Evolutionary conservation across 2,329 filamentous ascomycete species (phyloP), one percentile per base, ranked within the genome.

Genomic region (Hortaea sp.): DNA sequence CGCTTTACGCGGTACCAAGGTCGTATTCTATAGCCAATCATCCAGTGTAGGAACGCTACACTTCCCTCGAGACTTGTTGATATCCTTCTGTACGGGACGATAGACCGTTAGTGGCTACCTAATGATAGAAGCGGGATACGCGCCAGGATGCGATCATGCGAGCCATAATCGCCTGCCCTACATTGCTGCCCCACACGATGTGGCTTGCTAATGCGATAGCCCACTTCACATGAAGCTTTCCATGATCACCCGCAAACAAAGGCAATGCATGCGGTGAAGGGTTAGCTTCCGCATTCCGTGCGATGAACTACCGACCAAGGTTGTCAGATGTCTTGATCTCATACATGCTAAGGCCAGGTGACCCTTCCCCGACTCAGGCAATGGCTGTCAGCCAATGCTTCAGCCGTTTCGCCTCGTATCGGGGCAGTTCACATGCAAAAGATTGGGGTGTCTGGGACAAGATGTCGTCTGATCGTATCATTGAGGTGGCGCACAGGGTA

Each of bases 151-250:
- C 32, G 32, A 35, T 9, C 9, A 41, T 6, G 7, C 32, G 32
- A 35, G 32, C 9, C 32, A 35, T 35, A 9, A 35, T 35, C 27
- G 29, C 41, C 12, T 40, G 32, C 45, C 45, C 39, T 47, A 47
- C 13, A 35, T 47, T 3, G 11, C 20, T 20, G 20, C 13, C 40
- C 45, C 44, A n/a, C 38, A 41, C 20, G 4, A 20, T 46, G 39
- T 46, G 42, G 42, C 42, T 44, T 7, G 27, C 13, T 29, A 20
- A 20, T 20, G 35, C 39, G 29, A 34, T 39, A 28, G 5, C 29
- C 11, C 20, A 37, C 30, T 20, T 41, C 39, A 41, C n/a, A 28
- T 29, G 39, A 29, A n/a, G 10, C 37, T 39, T 10, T 27, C 7
- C 7, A 39, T 20, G 20, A 20, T 20, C 20, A 20, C 20, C 20